A percentile compares a stretch with the other conserved stretches of the same genome.
These are phyloP conservation scores for Didymella pinodella DNA, from an alignment of 2,329 filamentous ascomycete species.

Conservation along the genomic window DNA sequence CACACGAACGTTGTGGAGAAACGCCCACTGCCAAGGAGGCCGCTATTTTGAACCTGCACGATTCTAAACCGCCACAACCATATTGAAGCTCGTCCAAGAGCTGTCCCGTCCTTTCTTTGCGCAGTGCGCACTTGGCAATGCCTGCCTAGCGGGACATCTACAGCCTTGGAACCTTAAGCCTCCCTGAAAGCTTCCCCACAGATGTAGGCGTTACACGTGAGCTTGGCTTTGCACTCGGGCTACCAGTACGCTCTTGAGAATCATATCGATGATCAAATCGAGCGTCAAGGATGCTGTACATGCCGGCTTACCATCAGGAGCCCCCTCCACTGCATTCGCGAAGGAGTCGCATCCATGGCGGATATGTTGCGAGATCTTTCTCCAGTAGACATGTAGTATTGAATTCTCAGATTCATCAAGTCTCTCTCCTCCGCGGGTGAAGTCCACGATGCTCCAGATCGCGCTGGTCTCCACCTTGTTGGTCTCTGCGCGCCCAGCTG, in stretches of 20 bases:
- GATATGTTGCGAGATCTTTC: not conserved
- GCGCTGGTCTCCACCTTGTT: constrained; percentile 26
- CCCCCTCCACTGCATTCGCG: not conserved
- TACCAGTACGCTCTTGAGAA: not conserved
- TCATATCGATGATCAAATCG: not conserved
- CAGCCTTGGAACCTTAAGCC: constrained; percentile 27
- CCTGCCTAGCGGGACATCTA: constrained; percentile 19
- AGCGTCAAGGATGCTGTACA: not conserved
- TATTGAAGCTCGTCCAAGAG: constrained; percentile 25
- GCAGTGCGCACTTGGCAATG: constrained; percentile 17
- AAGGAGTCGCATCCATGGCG: not conserved
- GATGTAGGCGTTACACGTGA: constrained; percentile 18
- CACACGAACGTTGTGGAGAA: constrained; percentile 39
- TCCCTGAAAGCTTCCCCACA: constrained; percentile 16
- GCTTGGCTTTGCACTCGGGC: constrained; percentile 13
- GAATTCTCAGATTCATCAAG: not conserved
- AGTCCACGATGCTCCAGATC: constrained; percentile 27
- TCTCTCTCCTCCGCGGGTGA: constrained; percentile 9
- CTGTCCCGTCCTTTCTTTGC: not conserved
- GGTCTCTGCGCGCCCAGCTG: constrained; percentile 20
- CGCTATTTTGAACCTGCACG: constrained; percentile 2
- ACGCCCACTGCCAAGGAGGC: constrained; percentile 23
- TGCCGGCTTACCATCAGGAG: not conserved
- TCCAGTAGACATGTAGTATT: not conserved
- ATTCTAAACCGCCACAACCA: constrained; percentile 26